Evolutionary conservation across 805 yeast genomes (phyloP).

Genomic region (Cyberlindnera euphorbiae): DNA sequence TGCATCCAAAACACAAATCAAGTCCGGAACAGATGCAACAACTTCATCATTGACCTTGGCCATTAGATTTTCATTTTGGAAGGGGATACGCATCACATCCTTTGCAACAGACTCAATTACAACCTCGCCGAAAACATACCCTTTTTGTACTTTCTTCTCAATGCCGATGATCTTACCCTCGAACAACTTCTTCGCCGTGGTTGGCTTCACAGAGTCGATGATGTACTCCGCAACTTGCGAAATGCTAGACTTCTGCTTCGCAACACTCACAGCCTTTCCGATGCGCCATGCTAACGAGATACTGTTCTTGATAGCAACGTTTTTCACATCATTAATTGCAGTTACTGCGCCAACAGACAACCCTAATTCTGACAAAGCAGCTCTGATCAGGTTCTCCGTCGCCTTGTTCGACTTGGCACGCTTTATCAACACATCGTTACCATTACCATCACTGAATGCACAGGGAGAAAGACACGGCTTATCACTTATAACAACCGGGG

Average conservation of each 20-base stretch:
- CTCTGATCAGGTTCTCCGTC: conserved; percentile 35
- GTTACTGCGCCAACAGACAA: conserved; percentile 35
- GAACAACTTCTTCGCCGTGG: conserved; percentile 28
- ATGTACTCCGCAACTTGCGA: conserved; percentile 32
- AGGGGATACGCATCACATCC: conserved; percentile 34
- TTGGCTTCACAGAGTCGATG: conserved; percentile 34
- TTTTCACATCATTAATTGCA: conserved; percentile 27
- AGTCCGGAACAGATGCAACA: conserved; percentile 42
- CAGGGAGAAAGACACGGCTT: conserved; percentile 24
- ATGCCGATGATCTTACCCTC: conserved; percentile 41
- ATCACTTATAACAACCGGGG: conserved; percentile 29
- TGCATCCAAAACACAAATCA: conserved; percentile 38
- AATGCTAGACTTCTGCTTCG: conserved; percentile 34
- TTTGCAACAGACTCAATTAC: conserved; percentile 25
- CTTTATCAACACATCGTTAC: conserved; percentile 33
- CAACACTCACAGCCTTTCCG: conserved; percentile 38
- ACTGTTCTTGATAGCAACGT: conserved; percentile 31
- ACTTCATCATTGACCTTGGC: conserved; percentile 29
- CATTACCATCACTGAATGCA: conserved; percentile 39
- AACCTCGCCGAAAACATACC: conserved; percentile 43
- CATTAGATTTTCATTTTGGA: conserved; percentile 43
- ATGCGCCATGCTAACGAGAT: conserved; percentile 43
- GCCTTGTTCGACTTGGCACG: conserved; percentile 29
- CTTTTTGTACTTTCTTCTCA: conserved; percentile 36
- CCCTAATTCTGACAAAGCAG: conserved; percentile 40